These are phyloP conservation scores for Beauveria asiatica DNA, from an alignment of 2,329 filamentous ascomycete species.

Conservation along the genomic window DNA sequence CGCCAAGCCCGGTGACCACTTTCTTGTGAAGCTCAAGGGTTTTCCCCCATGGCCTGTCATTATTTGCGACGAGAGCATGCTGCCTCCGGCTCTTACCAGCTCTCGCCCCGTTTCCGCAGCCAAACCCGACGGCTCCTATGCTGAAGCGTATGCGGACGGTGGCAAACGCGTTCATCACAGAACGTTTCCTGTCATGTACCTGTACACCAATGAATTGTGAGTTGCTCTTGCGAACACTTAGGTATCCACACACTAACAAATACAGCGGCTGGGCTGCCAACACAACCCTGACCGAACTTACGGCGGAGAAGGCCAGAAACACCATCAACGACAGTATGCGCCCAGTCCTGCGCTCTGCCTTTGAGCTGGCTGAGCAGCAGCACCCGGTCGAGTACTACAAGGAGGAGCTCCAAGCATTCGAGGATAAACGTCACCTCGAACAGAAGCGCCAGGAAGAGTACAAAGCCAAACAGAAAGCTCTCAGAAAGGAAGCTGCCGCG, in stretches of 20 bases:
- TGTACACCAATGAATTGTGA: slow-evolving; percentile 95
- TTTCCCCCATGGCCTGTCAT: slow-evolving; percentile 93
- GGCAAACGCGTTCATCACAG: slow-evolving; percentile 79
- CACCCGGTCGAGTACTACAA: slow-evolving; percentile 79
- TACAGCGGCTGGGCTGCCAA: slow-evolving; percentile 85
- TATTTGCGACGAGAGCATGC: slow-evolving; percentile 89
- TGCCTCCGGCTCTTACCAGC: slow-evolving; percentile 68
- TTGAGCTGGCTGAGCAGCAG: slow-evolving; percentile 68
- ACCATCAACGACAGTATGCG: slow-evolving; percentile 67
- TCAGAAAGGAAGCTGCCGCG: slow-evolving; percentile 36
- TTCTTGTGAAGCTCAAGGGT: slow-evolving; percentile 87
- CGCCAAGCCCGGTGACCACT: slow-evolving; percentile 85
- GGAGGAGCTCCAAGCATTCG: slow-evolving; percentile 58
- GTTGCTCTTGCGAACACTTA: slow-evolving; percentile 28
- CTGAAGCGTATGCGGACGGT: slow-evolving; percentile 78
- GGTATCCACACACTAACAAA: neutral
- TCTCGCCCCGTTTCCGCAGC: slow-evolving; percentile 77
- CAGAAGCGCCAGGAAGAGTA: slow-evolving; percentile 37
- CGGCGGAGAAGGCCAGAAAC: slow-evolving; percentile 61
- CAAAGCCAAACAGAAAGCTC: slow-evolving; percentile 14
- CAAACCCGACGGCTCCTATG: slow-evolving; percentile 75
- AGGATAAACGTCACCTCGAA: slow-evolving; percentile 55
- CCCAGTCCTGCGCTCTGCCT: slow-evolving; percentile 72
- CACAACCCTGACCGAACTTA: slow-evolving; percentile 68
- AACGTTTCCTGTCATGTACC: slow-evolving; percentile 91